Base-by-base conservation (phyloP, 1,284 basidiomycete genomes). In the Taiwanofungus camphoratus region DNA sequence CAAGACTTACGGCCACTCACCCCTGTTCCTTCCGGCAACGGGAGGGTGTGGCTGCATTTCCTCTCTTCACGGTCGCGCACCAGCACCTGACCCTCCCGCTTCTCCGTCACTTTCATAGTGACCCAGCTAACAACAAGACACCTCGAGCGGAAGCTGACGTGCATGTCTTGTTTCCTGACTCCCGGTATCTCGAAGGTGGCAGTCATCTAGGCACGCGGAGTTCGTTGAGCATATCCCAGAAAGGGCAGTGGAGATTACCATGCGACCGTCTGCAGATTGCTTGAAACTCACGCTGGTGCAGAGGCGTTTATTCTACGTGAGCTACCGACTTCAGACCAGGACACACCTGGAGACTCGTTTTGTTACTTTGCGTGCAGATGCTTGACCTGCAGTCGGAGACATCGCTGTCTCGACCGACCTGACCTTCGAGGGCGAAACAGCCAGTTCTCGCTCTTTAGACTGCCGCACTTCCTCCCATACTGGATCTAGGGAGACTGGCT, bases 71-170 rank as follows among this genome's bases (percentile, higher is more conserved):
- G 67, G 53, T 86, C 82, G 42, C 79, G 70, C 29, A 82, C 66
- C 15, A 77, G 55, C 16, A 72, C 67, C n/a, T 73, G 76, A 19
- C 70, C 69, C 49, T 85, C 82, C 51, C 74, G 70, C 63, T 68
- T 73, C 59, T 86, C 82, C 7, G 69, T 63, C 32, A 76, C 67
- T 50, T 73, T 75, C 41, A 74, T 66, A 5, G 67, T 71, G 45
- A 74, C 68, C 82, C 84, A 87, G n/a, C 74, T 79, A 30, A 87
- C 67, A 21, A 82, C 67, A n/a, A 87, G 62, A 26, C 76, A 65
- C 50, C 72, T 75, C 39, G 71, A 68, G 44, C 81, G 79, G 52
- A 75, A 86, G 56, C 76, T 82, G 53, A 87, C 77, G 50, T 86
- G 82, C 45, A 85, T 75, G 46, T 87, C 77, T 46, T 83, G 70